Conservation (phyloP, 2,329 filamentous ascomycete genomes). For the Phaeosphaeria sp. region DNA sequence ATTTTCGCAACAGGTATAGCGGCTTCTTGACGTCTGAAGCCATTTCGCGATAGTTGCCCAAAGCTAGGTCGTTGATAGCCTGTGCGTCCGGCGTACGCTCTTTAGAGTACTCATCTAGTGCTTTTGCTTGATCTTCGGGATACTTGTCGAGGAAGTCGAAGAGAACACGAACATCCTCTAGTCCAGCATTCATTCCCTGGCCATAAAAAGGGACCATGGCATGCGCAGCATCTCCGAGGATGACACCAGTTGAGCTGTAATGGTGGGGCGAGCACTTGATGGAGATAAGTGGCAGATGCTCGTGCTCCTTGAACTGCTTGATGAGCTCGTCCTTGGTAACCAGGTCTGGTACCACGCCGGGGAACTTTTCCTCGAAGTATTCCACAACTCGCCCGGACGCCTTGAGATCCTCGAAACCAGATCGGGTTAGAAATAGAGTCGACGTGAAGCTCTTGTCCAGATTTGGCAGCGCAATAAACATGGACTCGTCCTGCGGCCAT, state of each 20-base stretch:
- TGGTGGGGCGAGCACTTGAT: constrained; percentile 94
- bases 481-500: constrained; percentile 91
- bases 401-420: constrained; percentile 73
- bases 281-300: constrained; percentile 89
- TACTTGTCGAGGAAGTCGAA: constrained; percentile 82
- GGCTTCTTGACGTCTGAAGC: constrained; percentile 79
- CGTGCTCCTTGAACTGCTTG: constrained; percentile 78
- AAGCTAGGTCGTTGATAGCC: constrained; percentile 89
- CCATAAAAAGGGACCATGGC: constrained; percentile 99
- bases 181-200: constrained; percentile 95
- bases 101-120: constrained; percentile 76
- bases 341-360: constrained; percentile 75
- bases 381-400: constrained; percentile 64
- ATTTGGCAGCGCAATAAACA: constrained; percentile 97
- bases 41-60: constrained; percentile 95
- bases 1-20: constrained; percentile 81
- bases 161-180: constrained; percentile 90
- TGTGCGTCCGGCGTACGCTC: constrained; percentile 79
- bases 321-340: constrained; percentile 73
- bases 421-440: constrained; percentile 84
- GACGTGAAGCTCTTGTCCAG: constrained; percentile 92
- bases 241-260: constrained; percentile 75
- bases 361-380: constrained; percentile 86
- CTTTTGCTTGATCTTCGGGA: constrained; percentile 46
- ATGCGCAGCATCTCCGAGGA: constrained; percentile 92